These are phyloP conservation scores for Lachancea waltii DNA, from an alignment of 805 yeast species.

Conservation along the genomic window DNA sequence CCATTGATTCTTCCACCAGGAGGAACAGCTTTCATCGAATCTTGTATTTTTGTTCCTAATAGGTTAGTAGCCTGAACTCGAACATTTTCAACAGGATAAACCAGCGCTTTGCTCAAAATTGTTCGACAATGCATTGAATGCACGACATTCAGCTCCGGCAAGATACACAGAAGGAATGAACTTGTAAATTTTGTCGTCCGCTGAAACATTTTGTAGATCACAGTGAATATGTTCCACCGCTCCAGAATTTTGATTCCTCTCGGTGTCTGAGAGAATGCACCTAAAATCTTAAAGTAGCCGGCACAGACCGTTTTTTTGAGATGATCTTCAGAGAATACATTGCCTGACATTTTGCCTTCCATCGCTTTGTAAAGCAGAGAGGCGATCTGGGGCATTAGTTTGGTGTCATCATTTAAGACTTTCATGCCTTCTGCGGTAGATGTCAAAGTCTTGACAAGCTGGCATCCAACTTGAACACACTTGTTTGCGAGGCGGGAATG, in stretches of 20 bases:
- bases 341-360: constrained; percentile 43
- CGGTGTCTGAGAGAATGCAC: constrained; percentile 53
- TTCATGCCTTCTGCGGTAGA: constrained; percentile 58
- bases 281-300: constrained; percentile 70
- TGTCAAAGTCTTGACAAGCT: constrained; percentile 59
- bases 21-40: constrained; percentile 4
- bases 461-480: constrained; percentile 69
- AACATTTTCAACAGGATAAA: constrained; percentile 44
- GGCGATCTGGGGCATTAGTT: constrained; percentile 79
- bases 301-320: constrained; percentile 57
- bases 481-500: constrained; percentile 44
- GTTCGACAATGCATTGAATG: constrained; percentile 61
- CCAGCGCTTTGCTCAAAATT: constrained; percentile 57
- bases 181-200: constrained; percentile 44
- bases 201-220: constrained; percentile 64
- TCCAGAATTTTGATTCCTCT: constrained; percentile 66
- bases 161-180: constrained; percentile 48
- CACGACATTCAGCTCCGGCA: constrained; percentile 56
- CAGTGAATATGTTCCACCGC: constrained; percentile 80
- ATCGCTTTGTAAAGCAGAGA: constrained; percentile 58
- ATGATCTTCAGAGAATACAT: constrained; percentile 57
- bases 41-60: constrained; percentile 33
- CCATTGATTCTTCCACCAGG: constrained; percentile 5
- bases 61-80: constrained; percentile 52
- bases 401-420: constrained; percentile 56